These are phyloP conservation scores for Aureobasidium sp. DNA, from an alignment of 2,329 filamentous ascomycete genomes.

Conservation along the genomic window DNA sequence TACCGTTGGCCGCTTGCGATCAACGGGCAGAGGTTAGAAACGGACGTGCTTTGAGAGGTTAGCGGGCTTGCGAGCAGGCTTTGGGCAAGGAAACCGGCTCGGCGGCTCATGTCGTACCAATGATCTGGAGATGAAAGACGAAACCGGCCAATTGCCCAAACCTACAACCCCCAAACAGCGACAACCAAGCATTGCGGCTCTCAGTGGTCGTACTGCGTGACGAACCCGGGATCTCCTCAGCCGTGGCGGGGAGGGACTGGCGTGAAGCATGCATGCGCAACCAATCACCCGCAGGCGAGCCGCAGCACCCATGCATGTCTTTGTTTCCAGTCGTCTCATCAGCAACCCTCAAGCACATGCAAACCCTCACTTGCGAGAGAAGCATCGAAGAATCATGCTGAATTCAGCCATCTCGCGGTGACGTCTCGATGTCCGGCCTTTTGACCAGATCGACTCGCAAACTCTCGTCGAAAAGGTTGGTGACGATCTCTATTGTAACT, in stretches of 20 bases:
- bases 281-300: constrained; percentile 3
- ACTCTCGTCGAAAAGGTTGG: neutral
- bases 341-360: constrained; percentile 4
- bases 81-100: constrained; percentile 2
- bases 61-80: neutral
- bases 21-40: constrained; percentile 9
- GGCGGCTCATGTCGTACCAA: constrained; percentile 3
- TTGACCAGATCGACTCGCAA: neutral
- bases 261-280: constrained; percentile 5
- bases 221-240: neutral
- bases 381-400: constrained; percentile 1
- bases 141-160: constrained; percentile 9
- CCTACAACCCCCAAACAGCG: neutral
- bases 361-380: neutral
- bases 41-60: constrained; percentile 3
- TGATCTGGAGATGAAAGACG: constrained; percentile 8
- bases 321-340: constrained; percentile 11
- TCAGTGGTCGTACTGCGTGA: constrained; percentile 10
- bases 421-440: neutral
- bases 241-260: constrained; percentile 9
- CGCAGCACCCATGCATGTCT: constrained; percentile 8
- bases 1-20: constrained; percentile 11
- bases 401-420: neutral
- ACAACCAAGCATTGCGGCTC: constrained; percentile 12
- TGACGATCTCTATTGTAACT: neutral